These are phyloP conservation scores for Hemileccinum impolitum DNA, from an alignment of 768 basidiomycete genomes.

Conservation along the genomic window DNA sequence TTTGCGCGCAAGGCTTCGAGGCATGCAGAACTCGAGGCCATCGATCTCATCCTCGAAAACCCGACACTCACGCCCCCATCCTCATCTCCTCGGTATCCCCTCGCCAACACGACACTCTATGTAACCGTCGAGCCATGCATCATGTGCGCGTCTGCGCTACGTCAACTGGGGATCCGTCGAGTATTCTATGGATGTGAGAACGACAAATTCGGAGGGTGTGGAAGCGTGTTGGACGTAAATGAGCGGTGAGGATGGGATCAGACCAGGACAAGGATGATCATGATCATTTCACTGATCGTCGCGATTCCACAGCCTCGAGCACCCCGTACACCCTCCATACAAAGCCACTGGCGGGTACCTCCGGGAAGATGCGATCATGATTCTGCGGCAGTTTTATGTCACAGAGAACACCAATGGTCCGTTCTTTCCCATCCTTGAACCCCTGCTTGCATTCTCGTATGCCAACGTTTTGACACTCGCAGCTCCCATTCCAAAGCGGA, in stretches of 20 bases:
- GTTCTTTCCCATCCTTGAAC: constrained; percentile 13
- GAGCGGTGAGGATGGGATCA: constrained; percentile 45
- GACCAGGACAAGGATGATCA: not conserved
- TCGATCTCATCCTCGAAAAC: constrained; percentile 79
- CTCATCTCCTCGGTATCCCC: constrained; percentile 48
- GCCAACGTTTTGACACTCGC: constrained; percentile 9
- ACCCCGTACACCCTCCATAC: constrained; percentile 76
- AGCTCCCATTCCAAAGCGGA: constrained; percentile 92
- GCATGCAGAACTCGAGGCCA: constrained; percentile 96
- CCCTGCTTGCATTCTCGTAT: not conserved
- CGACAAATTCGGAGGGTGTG: constrained; percentile 95
- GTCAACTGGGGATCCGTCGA: constrained; percentile 87
- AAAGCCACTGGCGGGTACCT: constrained; percentile 70
- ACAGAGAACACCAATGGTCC: constrained; percentile 90
- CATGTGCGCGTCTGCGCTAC: constrained; percentile 96
- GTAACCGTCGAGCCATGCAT: constrained; percentile 99
- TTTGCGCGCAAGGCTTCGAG: constrained; percentile 70
- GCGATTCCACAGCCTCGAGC: constrained; percentile 47
- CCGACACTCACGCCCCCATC: constrained; percentile 49
- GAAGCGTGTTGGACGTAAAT: constrained; percentile 90
- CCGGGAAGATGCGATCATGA: constrained; percentile 83
- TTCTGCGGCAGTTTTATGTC: constrained; percentile 84
- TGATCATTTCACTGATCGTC: constrained; percentile 1
- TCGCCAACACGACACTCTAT: constrained; percentile 81
- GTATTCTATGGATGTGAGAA: constrained; percentile 95